phyloP scores from a whole-genome alignment of 2,329 filamentous ascomycete genomes.

The Fusarium odoratissimum region DNA sequence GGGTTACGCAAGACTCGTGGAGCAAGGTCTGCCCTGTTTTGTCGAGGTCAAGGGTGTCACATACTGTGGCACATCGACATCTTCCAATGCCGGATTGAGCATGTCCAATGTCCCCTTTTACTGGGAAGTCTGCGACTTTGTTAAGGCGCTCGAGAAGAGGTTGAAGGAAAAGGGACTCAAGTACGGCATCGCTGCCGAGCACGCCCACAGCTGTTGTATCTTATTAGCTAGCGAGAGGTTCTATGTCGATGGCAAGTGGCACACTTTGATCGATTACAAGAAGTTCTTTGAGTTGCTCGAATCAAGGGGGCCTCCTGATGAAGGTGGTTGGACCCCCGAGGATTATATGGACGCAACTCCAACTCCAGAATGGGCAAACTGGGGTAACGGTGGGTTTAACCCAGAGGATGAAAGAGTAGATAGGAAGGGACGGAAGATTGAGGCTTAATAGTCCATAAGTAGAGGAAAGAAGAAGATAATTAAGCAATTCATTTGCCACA shows the following conservation, averaged over 20 bases:
- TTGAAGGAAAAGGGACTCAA: constrained; percentile 76
- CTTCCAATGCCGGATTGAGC: constrained; percentile 85
- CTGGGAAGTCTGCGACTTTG: constrained; percentile 87
- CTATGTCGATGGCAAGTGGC: constrained; percentile 81
- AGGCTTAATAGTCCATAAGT: constrained; percentile 42
- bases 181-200: constrained; percentile 94
- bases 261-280: constrained; percentile 90
- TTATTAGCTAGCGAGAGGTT: constrained; percentile 87
- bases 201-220: constrained; percentile 94
- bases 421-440: constrained; percentile 80
- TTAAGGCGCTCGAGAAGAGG: constrained; percentile 76
- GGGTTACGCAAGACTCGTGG: constrained; percentile 90
- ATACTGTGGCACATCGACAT: constrained; percentile 91
- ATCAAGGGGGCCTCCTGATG: constrained; percentile 64
- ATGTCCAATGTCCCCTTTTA: constrained; percentile 99
- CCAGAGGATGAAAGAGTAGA: constrained; percentile 89
- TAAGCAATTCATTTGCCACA: not conserved
- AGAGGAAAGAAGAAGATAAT: not conserved
- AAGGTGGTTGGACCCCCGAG: constrained; percentile 64
- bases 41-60: constrained; percentile 97
- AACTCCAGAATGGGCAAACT: constrained; percentile 87
- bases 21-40: constrained; percentile 88
- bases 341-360: constrained; percentile 22
- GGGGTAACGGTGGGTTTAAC: constrained; percentile 95
- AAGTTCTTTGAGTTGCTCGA: constrained; percentile 88